Conservation (phyloP, 768 basidiomycete genomes). For the Macrolepiota fuliginosa region DNA sequence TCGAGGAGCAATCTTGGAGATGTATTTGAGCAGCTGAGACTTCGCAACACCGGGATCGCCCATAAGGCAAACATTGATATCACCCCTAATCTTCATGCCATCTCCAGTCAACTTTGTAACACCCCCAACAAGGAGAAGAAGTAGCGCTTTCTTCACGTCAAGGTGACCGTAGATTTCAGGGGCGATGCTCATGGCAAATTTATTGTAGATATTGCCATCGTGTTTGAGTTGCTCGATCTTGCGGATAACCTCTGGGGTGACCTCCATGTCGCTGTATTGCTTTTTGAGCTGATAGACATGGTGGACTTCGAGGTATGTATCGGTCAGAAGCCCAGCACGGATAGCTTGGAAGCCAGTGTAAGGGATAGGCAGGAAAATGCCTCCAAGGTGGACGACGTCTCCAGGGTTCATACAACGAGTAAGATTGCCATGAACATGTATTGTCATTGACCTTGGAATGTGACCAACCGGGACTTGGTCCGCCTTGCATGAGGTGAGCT, state of each 20-base stretch:
- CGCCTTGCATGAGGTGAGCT: constrained; percentile 48
- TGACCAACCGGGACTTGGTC: constrained; percentile 99
- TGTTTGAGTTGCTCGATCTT: constrained; percentile 64
- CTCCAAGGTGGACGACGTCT: constrained; percentile 93
- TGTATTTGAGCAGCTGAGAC: constrained; percentile 95
- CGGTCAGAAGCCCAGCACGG: constrained; percentile 93
- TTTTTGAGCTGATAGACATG: constrained; percentile 94
- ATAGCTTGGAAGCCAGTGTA: constrained; percentile 98
- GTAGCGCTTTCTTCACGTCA: constrained; percentile 95
- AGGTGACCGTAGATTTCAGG: constrained; percentile 98
- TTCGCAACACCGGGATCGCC: constrained; percentile 99
- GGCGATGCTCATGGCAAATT: constrained; percentile 90
- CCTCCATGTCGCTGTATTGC: constrained; percentile 93
- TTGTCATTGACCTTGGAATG: constrained; percentile 96
- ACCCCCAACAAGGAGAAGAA: constrained; percentile 91
- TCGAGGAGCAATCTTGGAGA: constrained; percentile 96
- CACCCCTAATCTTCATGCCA: constrained; percentile 98
- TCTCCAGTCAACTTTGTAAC: constrained; percentile 95
- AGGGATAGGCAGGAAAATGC: constrained; percentile 95
- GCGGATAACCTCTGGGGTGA: constrained; percentile 78
- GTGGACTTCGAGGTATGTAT: constrained; percentile 94
- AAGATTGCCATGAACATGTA: constrained; percentile 89
- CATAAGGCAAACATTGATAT: constrained; percentile 97
- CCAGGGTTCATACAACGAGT: constrained; percentile 93
- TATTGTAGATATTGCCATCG: constrained; percentile 82